Conservation (phyloP, 441 rosid species). For the Metrosideros polymorpha region DNA sequence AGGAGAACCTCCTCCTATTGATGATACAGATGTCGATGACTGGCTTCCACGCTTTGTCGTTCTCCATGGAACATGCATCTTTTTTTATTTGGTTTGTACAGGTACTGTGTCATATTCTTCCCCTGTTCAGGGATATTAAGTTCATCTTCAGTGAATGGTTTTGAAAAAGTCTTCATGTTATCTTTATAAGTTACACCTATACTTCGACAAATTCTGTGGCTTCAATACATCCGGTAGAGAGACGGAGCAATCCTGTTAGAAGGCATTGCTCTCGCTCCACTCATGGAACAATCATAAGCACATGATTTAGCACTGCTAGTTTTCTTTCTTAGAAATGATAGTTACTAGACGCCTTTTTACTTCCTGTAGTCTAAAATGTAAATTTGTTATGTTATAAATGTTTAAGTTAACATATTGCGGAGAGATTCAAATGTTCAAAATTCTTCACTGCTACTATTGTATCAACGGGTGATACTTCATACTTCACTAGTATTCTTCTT, state of each 20-base stretch:
- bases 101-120: conserved; percentile 27
- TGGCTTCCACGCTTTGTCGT: conserved; percentile 97
- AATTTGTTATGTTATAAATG: not conserved
- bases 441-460: not conserved
- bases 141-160: not conserved
- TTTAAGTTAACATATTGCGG: not conserved
- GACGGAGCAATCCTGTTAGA: not conserved
- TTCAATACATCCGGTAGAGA: not conserved
- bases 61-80: conserved; percentile 82
- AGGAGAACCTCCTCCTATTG: conserved; percentile 87
- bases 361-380: not conserved
- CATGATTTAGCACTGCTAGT: not conserved
- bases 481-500: not conserved
- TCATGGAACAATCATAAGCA: not conserved
- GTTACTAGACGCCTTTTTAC: not conserved
- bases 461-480: not conserved
- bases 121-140: not conserved
- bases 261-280: not conserved
- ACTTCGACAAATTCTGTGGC: not conserved
- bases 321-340: not conserved
- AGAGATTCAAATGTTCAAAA: not conserved
- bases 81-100: conserved; percentile 68
- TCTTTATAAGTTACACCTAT: not conserved
- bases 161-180: not conserved
- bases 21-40: conserved; percentile 87